A percentile compares a stretch with the other conserved stretches of the same genome.
Evolutionary conservation across 805 yeast genomes (phyloP).

Genomic region (Monosporozyma aquatica): DNA sequence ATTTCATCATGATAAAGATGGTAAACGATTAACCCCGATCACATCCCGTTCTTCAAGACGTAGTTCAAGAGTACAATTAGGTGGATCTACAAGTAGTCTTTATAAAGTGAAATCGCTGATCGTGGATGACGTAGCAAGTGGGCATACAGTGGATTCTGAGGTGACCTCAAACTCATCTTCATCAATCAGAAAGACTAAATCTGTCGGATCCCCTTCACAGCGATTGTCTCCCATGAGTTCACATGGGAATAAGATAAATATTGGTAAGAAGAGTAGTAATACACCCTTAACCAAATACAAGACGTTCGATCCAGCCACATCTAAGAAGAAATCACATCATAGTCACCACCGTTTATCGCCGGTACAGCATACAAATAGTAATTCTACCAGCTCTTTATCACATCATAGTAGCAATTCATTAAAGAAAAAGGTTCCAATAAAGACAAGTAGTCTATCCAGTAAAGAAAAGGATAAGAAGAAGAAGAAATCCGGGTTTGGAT

Average conservation of each 20-base stretch:
- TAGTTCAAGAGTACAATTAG: conserved; percentile 24
- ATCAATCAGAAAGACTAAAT: conserved; percentile 17
- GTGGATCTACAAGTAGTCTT: conserved; percentile 15
- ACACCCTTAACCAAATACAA: conserved; percentile 1
- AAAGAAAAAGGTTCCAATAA: neutral
- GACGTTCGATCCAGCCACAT: neutral
- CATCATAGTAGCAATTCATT: neutral
- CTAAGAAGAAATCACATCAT: neutral
- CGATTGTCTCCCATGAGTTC: conserved; percentile 5
- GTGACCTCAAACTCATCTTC: conserved; percentile 2
- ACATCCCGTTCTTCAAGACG: conserved; percentile 16
- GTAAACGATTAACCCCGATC: conserved; percentile 9
- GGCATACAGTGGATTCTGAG: conserved; percentile 5
- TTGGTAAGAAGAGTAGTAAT: conserved; percentile 2
- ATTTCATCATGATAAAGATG: conserved; percentile 9
- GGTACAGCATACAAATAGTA: neutral
- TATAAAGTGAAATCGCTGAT: conserved; percentile 29
- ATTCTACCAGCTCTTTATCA: neutral
- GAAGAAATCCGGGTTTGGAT: conserved; percentile 13
- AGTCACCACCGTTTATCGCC: neutral
- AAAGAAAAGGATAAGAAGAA: conserved; percentile 1
- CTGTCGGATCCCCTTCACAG: conserved; percentile 9
- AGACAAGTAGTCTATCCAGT: neutral
- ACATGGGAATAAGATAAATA: conserved; percentile 5
- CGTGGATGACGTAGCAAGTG: conserved; percentile 9